phyloP scores from a whole-genome alignment of 805 yeast species.

The Metschnikowia rubicola region DNA sequence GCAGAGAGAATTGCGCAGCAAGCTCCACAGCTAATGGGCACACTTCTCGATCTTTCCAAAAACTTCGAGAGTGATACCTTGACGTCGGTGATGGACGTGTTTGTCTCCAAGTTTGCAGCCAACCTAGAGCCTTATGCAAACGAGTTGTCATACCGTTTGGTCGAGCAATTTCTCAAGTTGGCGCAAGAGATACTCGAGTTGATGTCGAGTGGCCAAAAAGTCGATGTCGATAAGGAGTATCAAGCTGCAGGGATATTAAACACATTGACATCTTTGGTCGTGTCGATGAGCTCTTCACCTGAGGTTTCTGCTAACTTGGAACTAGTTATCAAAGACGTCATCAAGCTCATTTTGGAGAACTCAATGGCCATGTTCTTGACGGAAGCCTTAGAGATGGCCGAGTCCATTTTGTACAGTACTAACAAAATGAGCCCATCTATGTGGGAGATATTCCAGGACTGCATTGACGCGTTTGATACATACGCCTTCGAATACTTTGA shows the following conservation, averaged over 20 bases:
- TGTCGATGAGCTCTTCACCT: conserved; percentile 41
- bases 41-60: conserved; percentile 43
- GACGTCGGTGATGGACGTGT: conserved; percentile 43
- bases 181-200: conserved; percentile 52
- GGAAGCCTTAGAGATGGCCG: conserved; percentile 44
- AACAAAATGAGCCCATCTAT: conserved; percentile 45
- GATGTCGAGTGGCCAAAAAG: conserved; percentile 15
- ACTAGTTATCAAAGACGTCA: conserved; percentile 29
- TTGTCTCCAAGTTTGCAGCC: conserved; percentile 41
- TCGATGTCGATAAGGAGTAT: conserved; percentile 36
- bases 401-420: conserved; percentile 54
- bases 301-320: conserved; percentile 36
- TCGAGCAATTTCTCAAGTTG: conserved; percentile 68
- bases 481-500: conserved; percentile 60
- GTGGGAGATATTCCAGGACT: conserved; percentile 50
- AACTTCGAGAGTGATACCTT: conserved; percentile 41
- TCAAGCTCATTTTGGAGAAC: conserved; percentile 34
- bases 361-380: conserved; percentile 38
- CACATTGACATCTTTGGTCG: conserved; percentile 41
- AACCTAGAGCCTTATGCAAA: conserved; percentile 53
- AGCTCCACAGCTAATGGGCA: conserved; percentile 44
- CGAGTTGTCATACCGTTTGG: conserved; percentile 51
- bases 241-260: conserved; percentile 43
- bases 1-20: conserved; percentile 41
- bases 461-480: conserved; percentile 53